These are phyloP conservation scores for Sporothrix humicola DNA, from an alignment of 2,329 filamentous ascomycete species.

Conservation along the genomic window DNA sequence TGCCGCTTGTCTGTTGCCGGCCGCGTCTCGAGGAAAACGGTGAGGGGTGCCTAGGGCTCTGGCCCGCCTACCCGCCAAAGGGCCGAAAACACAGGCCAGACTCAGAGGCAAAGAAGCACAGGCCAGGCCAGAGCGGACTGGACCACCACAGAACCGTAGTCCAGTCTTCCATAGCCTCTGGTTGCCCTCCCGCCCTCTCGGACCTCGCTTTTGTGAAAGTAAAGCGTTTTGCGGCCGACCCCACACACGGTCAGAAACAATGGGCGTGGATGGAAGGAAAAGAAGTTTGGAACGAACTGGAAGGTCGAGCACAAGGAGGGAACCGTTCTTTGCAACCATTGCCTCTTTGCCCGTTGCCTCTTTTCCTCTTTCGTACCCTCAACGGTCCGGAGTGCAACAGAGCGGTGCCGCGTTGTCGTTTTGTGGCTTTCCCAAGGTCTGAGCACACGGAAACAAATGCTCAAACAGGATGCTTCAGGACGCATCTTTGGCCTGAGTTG, in stretches of 20 bases:
- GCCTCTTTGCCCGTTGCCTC: background rate
- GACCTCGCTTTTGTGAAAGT: background rate
- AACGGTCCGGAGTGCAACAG: conserved; percentile 14
- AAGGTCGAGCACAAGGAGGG: background rate
- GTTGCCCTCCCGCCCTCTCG: background rate
- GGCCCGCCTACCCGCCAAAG: conserved; percentile 9
- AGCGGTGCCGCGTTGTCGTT: background rate
- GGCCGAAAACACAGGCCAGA: conserved; percentile 1
- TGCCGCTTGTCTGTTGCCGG: conserved; percentile 19
- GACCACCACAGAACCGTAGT: too few relatives aligned
- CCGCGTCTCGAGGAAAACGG: conserved; percentile 4
- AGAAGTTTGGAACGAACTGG: background rate
- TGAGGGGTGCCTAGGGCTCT: background rate
- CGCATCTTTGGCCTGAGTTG: background rate
- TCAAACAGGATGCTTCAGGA: background rate
- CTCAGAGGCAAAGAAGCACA: background rate
- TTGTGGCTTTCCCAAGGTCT: background rate
- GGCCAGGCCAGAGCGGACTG: background rate
- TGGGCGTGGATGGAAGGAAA: background rate
- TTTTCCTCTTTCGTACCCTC: background rate
- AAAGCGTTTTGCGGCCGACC: background rate
- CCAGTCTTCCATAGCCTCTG: background rate
- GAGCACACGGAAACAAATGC: conserved; percentile 22
- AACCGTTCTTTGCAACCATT: background rate
- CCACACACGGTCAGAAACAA: background rate